These are phyloP conservation scores for Rubus idaeus DNA, from an alignment of 306 rosid species.

Conservation along the genomic window DNA sequence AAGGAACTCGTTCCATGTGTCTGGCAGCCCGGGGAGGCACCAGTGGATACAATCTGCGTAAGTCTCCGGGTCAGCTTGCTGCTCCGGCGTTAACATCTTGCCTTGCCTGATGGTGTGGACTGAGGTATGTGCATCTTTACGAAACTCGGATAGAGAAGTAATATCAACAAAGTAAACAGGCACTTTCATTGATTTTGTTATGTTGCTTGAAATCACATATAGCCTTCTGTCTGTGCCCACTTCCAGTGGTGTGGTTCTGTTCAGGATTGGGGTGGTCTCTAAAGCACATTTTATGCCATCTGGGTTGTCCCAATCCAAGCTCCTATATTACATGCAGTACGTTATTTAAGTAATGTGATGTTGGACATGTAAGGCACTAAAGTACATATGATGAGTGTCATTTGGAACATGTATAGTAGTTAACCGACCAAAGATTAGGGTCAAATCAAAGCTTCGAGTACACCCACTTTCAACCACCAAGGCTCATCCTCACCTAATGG, in stretches of 20 bases:
- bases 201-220: conserved; percentile 47
- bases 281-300: conserved; percentile 86
- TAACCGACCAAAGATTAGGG: conserved; percentile 13
- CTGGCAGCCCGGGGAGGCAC: conserved; percentile 96
- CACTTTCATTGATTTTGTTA: conserved; percentile 47
- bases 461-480: conserved; percentile 15
- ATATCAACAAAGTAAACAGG: conserved; percentile 69
- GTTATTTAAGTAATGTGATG: neutral
- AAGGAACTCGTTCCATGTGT: conserved; percentile 89
- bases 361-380: neutral
- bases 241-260: conserved; percentile 43
- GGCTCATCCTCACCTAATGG: conserved; percentile 13
- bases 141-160: conserved; percentile 68
- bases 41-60: conserved; percentile 95
- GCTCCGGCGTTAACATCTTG: conserved; percentile 59
- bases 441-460: neutral
- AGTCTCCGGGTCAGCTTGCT: conserved; percentile 76
- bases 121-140: conserved; percentile 94
- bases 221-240: conserved; percentile 83
- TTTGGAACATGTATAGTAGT: conserved; percentile 16
- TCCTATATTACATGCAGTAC: conserved; percentile 42
- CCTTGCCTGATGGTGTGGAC: conserved; percentile 89
- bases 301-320: conserved; percentile 83
- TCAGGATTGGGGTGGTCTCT: conserved; percentile 70
- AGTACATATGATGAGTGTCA: neutral